These are phyloP conservation scores for Thuja plicata DNA, from an alignment of 83 land plant genomes.

Conservation along the genomic window DNA sequence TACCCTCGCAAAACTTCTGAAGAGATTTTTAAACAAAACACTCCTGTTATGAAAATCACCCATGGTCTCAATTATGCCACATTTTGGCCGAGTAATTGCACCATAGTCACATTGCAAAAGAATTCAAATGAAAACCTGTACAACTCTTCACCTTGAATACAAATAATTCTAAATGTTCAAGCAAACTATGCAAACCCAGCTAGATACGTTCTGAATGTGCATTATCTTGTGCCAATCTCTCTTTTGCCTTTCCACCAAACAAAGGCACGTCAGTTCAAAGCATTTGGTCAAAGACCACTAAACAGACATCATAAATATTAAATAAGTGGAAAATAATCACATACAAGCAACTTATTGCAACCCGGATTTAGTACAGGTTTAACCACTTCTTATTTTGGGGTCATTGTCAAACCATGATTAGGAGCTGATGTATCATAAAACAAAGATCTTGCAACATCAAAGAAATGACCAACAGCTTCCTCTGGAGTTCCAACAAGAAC, in stretches of 20 bases:
- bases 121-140: background rate
- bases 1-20: background rate
- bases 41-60: background rate
- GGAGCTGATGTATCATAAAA: slow-evolving; percentile 36
- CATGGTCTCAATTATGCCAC: background rate
- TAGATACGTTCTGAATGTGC: background rate
- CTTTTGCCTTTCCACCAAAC: background rate
- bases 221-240: background rate
- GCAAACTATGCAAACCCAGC: background rate
- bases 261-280: background rate
- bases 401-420: background rate
- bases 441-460: slow-evolving; percentile 74
- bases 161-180: background rate
- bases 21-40: background rate
- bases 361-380: background rate
- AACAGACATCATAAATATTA: background rate
- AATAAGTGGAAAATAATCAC: background rate
- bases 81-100: background rate
- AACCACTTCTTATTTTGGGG: background rate
- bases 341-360: background rate
- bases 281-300: background rate
- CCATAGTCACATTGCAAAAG: background rate
- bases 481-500: slow-evolving; percentile 98
- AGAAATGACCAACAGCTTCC: slow-evolving; percentile 95
- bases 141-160: background rate